Evolutionary conservation across 805 yeast species (phyloP).

Genomic region (Sungouiella thailandica): DNA sequence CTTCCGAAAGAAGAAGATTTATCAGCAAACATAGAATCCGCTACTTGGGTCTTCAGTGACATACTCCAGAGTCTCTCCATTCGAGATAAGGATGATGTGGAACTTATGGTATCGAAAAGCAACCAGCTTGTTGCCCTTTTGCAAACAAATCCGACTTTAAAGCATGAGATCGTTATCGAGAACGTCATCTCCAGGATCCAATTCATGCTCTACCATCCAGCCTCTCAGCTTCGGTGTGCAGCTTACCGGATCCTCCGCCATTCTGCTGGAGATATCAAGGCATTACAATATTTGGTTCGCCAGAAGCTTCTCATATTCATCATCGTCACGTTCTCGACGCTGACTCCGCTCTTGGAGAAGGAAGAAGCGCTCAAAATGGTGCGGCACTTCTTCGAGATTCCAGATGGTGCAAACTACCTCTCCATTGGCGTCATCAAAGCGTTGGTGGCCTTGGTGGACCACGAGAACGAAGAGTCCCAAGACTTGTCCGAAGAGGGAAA

Average conservation of each 20-base stretch:
- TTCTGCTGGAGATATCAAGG: constrained; percentile 49
- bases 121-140: constrained; percentile 61
- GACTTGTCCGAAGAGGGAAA: constrained; percentile 3
- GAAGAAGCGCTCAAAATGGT: constrained; percentile 73
- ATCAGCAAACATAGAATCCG: constrained; percentile 9
- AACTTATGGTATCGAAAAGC: constrained; percentile 50
- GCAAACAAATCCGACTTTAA: constrained; percentile 52
- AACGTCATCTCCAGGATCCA: constrained; percentile 57
- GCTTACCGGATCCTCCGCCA: constrained; percentile 74
- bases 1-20: not conserved
- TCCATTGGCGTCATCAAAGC: constrained; percentile 64
- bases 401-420: constrained; percentile 46
- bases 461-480: constrained; percentile 15
- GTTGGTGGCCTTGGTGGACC: constrained; percentile 58
- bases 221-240: constrained; percentile 62
- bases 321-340: constrained; percentile 60
- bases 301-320: constrained; percentile 59
- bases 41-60: constrained; percentile 62
- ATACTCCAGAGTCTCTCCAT: constrained; percentile 49
- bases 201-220: constrained; percentile 51
- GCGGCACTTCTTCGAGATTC: constrained; percentile 52
- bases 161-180: constrained; percentile 57
- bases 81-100: constrained; percentile 42
- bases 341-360: constrained; percentile 55
- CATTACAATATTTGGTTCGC: constrained; percentile 48